Evolutionary conservation across 345 rosid genomes (phyloP), one percentile per base, ranked within the genome.

Genomic region (Eutrema japonicum): DNA sequence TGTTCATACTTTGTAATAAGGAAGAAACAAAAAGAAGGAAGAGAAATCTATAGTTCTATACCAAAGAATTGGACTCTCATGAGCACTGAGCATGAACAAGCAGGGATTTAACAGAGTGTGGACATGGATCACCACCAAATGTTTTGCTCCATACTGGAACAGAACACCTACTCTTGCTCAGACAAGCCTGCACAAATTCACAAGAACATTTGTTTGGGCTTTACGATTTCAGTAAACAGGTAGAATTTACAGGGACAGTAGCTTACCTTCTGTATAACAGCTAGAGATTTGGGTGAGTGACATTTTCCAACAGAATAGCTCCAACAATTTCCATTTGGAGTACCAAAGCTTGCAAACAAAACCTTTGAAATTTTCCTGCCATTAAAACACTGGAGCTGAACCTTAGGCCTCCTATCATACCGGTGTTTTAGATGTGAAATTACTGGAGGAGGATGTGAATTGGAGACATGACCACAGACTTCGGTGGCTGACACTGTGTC

Each of bases 71-170:
- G 54, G 8, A 68, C 4, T 42, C 48, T 85, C 72, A 75, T 63
- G 81, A 66, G 83, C 92, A 89, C 36, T 77, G 67, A 49, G 85
- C 90, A 66, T 80, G 88, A 60, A 89, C 87, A 67, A 85, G 77
- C 70, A 87, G 74, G 68, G 84, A 62, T 76, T 85, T 85, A 9
- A 74, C 75, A 62, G 62, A 68, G 71, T 85, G 84, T 40, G 85
- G 81, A 66, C 88, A 87, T 46, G 91, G 79, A 65, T 83, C 87
- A 11, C 72, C 78, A 6, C 80, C 81, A 59, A 87, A 87, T 12
- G 62, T 65, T 32, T 56, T n/a, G 63, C 29, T 82, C 65, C 79
- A 80, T 12, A 84, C 74, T 2, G 87, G 71, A 7, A 89, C 62
- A 2, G 83, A 75, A 53, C 95, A 89, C 59, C 35, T 72, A 50